Conservation (phyloP, 768 basidiomycete genomes). For the Lactarius hengduanensis region DNA sequence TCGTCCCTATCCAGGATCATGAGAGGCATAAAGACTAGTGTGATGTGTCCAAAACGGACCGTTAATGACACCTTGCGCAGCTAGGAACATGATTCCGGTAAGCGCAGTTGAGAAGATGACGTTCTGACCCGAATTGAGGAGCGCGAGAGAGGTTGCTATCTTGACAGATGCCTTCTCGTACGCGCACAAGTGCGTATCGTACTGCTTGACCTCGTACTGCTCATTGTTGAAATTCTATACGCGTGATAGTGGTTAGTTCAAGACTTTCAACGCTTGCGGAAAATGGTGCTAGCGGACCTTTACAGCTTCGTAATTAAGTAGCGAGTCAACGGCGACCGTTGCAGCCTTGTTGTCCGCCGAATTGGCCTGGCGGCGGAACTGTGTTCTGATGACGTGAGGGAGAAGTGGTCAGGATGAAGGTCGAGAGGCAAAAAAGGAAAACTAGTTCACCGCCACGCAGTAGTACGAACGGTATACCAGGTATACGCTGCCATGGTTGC, state of each 20-base stretch:
- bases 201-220: conserved; percentile 83
- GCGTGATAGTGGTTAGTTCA: neutral
- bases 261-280: neutral
- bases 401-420: neutral
- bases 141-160: conserved; percentile 91
- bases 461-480: conserved; percentile 96
- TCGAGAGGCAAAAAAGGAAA: neutral
- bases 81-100: conserved; percentile 94
- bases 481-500: conserved; percentile 86
- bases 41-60: conserved; percentile 46
- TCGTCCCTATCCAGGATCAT: conserved; percentile 61
- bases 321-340: conserved; percentile 86
- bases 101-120: conserved; percentile 93
- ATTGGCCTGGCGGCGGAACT: conserved; percentile 93
- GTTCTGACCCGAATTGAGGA: conserved; percentile 95
- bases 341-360: conserved; percentile 96
- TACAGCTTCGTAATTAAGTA: conserved; percentile 98
- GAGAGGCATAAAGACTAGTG: conserved; percentile 5
- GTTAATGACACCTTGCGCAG: conserved; percentile 89
- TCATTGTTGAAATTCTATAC: conserved; percentile 96
- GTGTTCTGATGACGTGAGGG: conserved; percentile 55
- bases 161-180: conserved; percentile 94
- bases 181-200: conserved; percentile 80
- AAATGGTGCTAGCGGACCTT: conserved; percentile 56
- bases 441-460: conserved; percentile 79